A percentile compares a stretch with the other conserved stretches of the same genome.
These are phyloP conservation scores for Pyrrhoderma noxium DNA, from an alignment of 1,284 basidiomycete genomes.

Conservation along the genomic window DNA sequence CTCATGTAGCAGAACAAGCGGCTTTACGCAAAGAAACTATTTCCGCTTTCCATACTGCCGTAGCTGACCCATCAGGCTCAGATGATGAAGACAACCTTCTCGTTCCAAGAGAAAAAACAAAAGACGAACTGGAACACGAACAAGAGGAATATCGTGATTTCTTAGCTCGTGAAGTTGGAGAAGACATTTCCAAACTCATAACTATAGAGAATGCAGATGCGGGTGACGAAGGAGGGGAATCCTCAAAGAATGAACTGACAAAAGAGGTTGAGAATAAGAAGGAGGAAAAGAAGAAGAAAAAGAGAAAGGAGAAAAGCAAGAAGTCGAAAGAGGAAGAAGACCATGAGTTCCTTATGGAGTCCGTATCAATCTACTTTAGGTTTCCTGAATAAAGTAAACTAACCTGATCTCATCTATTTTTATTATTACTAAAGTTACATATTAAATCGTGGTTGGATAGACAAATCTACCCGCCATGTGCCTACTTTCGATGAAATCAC, in stretches of 20 bases:
- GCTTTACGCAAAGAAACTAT: constrained; percentile 78
- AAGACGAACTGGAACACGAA: constrained; percentile 68
- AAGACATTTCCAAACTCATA: constrained; percentile 58
- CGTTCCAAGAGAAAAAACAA: constrained; percentile 66
- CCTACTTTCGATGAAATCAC: constrained; percentile 83
- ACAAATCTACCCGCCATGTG: constrained; percentile 59
- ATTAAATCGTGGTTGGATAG: constrained; percentile 92
- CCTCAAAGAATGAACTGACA: not conserved
- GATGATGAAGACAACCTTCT: constrained; percentile 56
- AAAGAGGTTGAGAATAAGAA: constrained; percentile 27
- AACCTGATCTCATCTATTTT: constrained; percentile 1
- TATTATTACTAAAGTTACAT: constrained; percentile 63
- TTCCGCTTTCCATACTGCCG: constrained; percentile 64
- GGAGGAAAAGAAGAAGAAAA: constrained; percentile 26
- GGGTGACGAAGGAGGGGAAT: constrained; percentile 27
- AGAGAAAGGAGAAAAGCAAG: constrained; percentile 28
- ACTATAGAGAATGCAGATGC: constrained; percentile 32
- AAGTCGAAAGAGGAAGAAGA: constrained; percentile 52
- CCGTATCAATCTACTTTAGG: no score
- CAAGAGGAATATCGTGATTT: constrained; percentile 79
- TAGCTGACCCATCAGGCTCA: constrained; percentile 36
- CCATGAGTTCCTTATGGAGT: constrained; percentile 90
- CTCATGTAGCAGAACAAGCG: constrained; percentile 76
- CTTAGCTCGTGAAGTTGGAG: constrained; percentile 76
- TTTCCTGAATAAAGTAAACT: constrained; percentile 4